phyloP scores from a whole-genome alignment of 2,329 filamentous ascomycete genomes.

The Juglanconis oblonga region DNA sequence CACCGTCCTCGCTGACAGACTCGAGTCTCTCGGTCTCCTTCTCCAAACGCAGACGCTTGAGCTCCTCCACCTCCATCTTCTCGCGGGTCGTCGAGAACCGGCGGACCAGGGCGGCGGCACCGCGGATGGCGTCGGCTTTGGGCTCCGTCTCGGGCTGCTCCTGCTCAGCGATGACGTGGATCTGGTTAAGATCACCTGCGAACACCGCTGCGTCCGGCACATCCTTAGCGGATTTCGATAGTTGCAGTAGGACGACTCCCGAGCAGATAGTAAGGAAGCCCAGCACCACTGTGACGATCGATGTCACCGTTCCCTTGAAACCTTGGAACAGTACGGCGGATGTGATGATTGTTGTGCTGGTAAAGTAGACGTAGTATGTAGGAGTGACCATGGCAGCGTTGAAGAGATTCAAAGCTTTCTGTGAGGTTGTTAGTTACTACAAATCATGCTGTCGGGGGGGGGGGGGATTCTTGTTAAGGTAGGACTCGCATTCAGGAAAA shows the following conservation, averaged over 20 bases:
- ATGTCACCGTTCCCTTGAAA: slow-evolving; percentile 79
- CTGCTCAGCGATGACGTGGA: slow-evolving; percentile 91
- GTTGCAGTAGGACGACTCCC: slow-evolving; percentile 85
- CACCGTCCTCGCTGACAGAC: slow-evolving; percentile 74
- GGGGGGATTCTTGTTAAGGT: slow-evolving; percentile 28
- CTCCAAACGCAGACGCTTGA: slow-evolving; percentile 75
- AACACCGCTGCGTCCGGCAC: slow-evolving; percentile 93
- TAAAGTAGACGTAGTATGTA: slow-evolving; percentile 99
- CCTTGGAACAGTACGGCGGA: slow-evolving; percentile 90
- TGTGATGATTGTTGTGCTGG: slow-evolving; percentile 89
- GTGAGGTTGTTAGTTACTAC: slow-evolving; percentile 18
- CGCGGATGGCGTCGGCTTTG: slow-evolving; percentile 93
- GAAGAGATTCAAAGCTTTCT: slow-evolving; percentile 98
- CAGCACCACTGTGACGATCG: slow-evolving; percentile 86
- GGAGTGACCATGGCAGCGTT: slow-evolving; percentile 96
- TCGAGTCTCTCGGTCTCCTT: slow-evolving; percentile 67
- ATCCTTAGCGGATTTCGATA: slow-evolving; percentile 98
- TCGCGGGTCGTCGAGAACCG: slow-evolving; percentile 73
- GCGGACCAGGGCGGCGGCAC: slow-evolving; percentile 82
- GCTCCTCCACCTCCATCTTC: slow-evolving; percentile 77
- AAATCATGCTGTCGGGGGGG: no score
- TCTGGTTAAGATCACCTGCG: slow-evolving; percentile 87
- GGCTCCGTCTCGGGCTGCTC: slow-evolving; percentile 96
- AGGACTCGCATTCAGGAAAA: slow-evolving; percentile 84
- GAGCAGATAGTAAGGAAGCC: slow-evolving; percentile 93